Evolutionary conservation across 805 yeast genomes (phyloP), one percentile per base, ranked within the genome.

Genomic region (Nakazawaea holstii): DNA sequence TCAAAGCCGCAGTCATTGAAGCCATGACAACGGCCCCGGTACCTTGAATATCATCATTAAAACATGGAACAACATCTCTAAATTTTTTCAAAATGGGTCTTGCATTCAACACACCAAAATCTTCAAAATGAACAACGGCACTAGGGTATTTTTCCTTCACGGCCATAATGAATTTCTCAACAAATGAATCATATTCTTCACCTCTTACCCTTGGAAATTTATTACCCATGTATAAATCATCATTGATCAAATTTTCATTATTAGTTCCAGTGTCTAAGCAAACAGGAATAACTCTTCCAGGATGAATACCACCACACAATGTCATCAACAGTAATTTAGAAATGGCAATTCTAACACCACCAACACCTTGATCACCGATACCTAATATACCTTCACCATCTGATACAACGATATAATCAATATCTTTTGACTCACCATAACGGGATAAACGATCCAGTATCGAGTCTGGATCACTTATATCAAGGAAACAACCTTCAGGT

Each of bases 1-100:
- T 80, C 64, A 89, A 74, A 20, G 96, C 98, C 15, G 97, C 96
- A 53, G 87, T 77, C 67, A 94, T 78, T 1, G 98, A 90, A 6
- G 97, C 92, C 87, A 90, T 84, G 6, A 94, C 97, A 49, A 92
- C 99, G 33, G 98, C 98, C 59, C 99, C 99, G 7, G 99, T 92
- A 57, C 99, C 99, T 72, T 92, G 98, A 56, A 92, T 94, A 64
- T 92, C 99, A 69, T 92, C 99, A 64, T 92, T 92, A 74, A 92
- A 92, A 62, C 97, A 91, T 11, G 98, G 88, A 32, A 89, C 58
- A 52, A 74, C 69, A 53, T 77, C 67, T 64, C 89, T 77, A 69
- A 89, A 94, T 62, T 78, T 80, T 54, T 85, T 82, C 53, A 92
- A 76, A 60, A 92, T 72, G 45, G 84, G 82, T 74, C 95, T 80